Evolutionary conservation across 1,284 basidiomycete species (phyloP), one percentile per base, ranked within the genome.

Genomic region (Golubevia pallescens): DNA sequence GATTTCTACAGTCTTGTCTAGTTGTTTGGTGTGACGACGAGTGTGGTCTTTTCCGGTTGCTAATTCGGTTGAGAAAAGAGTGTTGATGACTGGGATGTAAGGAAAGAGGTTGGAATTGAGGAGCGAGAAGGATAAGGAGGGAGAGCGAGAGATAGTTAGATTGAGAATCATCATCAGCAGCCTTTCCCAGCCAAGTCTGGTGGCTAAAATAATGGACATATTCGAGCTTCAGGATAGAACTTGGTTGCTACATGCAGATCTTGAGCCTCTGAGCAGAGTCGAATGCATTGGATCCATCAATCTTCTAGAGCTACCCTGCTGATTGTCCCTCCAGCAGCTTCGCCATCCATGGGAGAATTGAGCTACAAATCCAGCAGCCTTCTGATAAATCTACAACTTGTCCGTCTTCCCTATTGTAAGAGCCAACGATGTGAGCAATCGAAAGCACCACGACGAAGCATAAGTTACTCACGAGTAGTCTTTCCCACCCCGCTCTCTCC

Each of bases 11-110:
- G 97, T 91, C 88, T 98, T 98, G 90, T 98, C 96, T 76, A 99
- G 91, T 87, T 98, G 96, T 89, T 98, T 98, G 85, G 92, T 88
- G 88, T 96, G 94, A 71, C 96, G 92, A 83, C 90, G 91, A 73
- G 87, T 88, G 90, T 99, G 96, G 89, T 96, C 95, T 89, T 96
- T 95, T 60, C 92, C 86, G 3, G 93, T 89, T 6, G 93, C 95
- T 64, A 99, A 90, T 89, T 99, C 97, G 67, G 97, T 99, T 53
- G 94, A 93, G 88, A 99, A 99, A 77, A 99, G 92, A 51, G 97
- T 99, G 89, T 99, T 99, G 89, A 99, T 95, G 86, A 84, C 74
- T 77, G 69, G 21, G 16, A 32, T 32, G 34, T 34, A 23, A 51
- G 23, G 19, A 8, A 48, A 19, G 16, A 21, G 38, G 4, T 63